phyloP scores from a whole-genome alignment of 176 grass and related monocot genomes.

The Aechmea fasciata region DNA sequence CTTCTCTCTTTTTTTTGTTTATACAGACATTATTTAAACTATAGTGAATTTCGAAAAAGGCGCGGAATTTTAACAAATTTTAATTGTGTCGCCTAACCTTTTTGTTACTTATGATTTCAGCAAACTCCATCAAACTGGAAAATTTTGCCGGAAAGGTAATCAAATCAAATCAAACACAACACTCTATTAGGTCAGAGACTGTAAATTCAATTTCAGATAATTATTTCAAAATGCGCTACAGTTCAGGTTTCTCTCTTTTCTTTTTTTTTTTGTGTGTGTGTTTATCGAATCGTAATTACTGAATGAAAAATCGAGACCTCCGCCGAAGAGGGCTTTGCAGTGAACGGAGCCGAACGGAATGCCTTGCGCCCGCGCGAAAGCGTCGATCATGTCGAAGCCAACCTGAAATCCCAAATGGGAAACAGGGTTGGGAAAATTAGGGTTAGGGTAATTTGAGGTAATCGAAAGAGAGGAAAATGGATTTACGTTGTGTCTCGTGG shows the following conservation, averaged over 20 bases:
- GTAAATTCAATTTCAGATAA: no score
- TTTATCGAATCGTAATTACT: not conserved
- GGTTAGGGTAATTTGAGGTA: not conserved
- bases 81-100: no score
- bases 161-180: no score
- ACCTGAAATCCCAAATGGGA: constrained; percentile 27
- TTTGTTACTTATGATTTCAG: no score
- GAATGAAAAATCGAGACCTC: constrained; percentile 38
- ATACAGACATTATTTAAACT: no score
- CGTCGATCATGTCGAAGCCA: constrained; percentile 93
- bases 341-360: constrained; percentile 55
- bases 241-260: no score
- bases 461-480: not conserved
- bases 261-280: not conserved
- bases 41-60: no score
- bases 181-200: no score
- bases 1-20: not conserved
- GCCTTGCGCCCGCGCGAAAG: constrained; percentile 55
- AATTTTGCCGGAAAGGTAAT: no score
- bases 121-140: no score
- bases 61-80: no score
- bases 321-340: constrained; percentile 73
- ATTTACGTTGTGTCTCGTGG: constrained; percentile 54
- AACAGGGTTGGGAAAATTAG: not conserved
- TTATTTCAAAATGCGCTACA: no score